Base-by-base conservation (phyloP, 176 grass and related monocot species). In the Saccharum spontaneum region DNA sequence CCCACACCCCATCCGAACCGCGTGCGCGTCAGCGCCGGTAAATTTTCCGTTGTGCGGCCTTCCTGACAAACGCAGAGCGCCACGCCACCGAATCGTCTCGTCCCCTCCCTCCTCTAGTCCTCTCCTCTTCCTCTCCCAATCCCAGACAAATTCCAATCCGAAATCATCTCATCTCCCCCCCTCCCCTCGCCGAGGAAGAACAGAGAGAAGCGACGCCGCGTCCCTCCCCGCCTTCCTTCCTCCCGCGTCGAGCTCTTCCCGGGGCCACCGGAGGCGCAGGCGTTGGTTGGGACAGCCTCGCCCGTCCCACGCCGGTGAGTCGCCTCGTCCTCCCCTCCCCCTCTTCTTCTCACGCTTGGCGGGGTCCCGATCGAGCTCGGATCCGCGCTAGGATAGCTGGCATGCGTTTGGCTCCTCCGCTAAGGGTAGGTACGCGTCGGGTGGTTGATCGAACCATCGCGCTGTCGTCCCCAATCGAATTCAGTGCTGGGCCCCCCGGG, bases 221-320 rank as follows among this genome's bases (percentile, higher is more conserved):
- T 30, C 31, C 24, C 40, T 0, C n/a, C 31, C 3, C 20, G 3
- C 44, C 44, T 39, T 12, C 33, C 16, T 9, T 11, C 20, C 43
- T 28, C 34, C 34, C 62, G 45, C 62, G 6, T 22, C 71, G 44
- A 76, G 20, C 61, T 20, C 72, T 52, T 66, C 75, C 39, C 75
- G 87, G 33, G 66, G 57, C 23, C 54, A 55, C 57, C 81, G 34
- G 45, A 70, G 41, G 23, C 46, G 59, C 59, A 41, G 67, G 73
- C 57, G 48, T 50, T 17, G 43, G 48, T 50, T 17, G 43, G 75
- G 34, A 20, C 46, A 5, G 63, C 37, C 54, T 75, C 45, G 45
- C 45, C 38, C 49, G 15, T 50, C 78, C 39, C 4, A 72, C 83
- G 70, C 71, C 64, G 72, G 88, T 90, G 69, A 78, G 88, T 49